These are phyloP conservation scores for Tirmania nivea DNA, from an alignment of 495 filamentous ascomycete genomes.

Conservation along the genomic window DNA sequence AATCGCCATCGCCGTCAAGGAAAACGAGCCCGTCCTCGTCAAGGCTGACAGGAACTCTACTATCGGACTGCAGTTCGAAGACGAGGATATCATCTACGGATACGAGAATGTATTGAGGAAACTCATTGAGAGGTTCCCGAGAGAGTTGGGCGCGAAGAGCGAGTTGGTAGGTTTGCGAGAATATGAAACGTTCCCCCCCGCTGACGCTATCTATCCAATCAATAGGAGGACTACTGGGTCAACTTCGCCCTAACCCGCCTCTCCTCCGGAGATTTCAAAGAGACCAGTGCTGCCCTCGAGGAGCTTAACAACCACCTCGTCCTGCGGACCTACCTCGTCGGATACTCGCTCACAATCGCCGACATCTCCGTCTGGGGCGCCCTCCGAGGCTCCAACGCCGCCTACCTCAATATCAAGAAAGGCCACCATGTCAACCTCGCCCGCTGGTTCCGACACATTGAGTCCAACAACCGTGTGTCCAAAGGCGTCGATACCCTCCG, in stretches of 20 bases:
- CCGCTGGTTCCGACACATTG: constrained; percentile 76
- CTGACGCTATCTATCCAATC: constrained; percentile 12
- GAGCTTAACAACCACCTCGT: constrained; percentile 70
- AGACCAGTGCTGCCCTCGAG: constrained; percentile 20
- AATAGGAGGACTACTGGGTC: constrained; percentile 12
- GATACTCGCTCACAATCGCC: constrained; percentile 54
- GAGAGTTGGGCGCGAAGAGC: constrained; percentile 5
- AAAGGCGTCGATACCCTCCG: constrained; percentile 34
- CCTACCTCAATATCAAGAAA: constrained; percentile 57
- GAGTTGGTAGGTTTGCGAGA: constrained; percentile 19
- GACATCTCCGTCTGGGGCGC: constrained; percentile 73
- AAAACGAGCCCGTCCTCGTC: constrained; percentile 16
- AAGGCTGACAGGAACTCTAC: constrained; percentile 10
- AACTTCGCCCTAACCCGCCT: constrained; percentile 20
- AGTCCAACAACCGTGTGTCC: constrained; percentile 26
- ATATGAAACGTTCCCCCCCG: constrained; percentile 1
- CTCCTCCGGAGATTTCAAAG: constrained; percentile 23
- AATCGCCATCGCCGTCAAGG: constrained; percentile 6
- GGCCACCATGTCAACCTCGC: constrained; percentile 54
- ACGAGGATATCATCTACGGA: constrained; percentile 21
- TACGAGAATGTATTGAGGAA: constrained; percentile 21
- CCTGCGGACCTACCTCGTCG: constrained; percentile 66
- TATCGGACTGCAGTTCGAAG: constrained; percentile 24
- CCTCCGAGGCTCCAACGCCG: constrained; percentile 62
- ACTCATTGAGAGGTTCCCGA: constrained; percentile 19